Percentiles rank a stretch among this genome's conserved stretches.
These are phyloP conservation scores for Rostrohypoxylon terebratum DNA, from an alignment of 495 filamentous ascomycete species.

Conservation along the genomic window DNA sequence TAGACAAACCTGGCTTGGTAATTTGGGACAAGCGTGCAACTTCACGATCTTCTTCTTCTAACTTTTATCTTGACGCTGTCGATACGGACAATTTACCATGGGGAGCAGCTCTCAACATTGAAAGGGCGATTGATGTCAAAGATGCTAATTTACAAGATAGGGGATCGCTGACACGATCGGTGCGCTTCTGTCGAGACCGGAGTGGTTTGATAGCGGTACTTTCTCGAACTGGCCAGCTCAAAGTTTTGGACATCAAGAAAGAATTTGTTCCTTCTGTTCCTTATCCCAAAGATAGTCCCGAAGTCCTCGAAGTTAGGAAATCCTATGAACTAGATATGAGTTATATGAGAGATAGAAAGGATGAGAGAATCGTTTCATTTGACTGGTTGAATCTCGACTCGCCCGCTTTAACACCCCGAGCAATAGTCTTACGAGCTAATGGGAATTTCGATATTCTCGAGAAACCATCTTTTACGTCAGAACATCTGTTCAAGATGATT, in stretches of 20 bases:
- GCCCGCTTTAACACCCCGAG: constrained; percentile 69
- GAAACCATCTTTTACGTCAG: constrained; percentile 66
- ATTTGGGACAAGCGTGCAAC: constrained; percentile 90
- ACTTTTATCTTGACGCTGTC: constrained; percentile 60
- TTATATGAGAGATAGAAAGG: constrained; percentile 62
- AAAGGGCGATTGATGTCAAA: constrained; percentile 69
- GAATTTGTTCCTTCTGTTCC: constrained; percentile 62
- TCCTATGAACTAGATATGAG: constrained; percentile 66
- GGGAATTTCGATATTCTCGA: constrained; percentile 74
- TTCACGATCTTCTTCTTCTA: constrained; percentile 57
- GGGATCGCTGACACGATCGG: constrained; percentile 73
- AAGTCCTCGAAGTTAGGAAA: constrained; percentile 63
- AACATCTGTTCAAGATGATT: constrained; percentile 62
- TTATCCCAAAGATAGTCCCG: constrained; percentile 58
- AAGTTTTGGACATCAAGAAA: constrained; percentile 74
- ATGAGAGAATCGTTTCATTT: constrained; percentile 81
- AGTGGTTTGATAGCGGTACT: constrained; percentile 79
- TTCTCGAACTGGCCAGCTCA: constrained; percentile 82
- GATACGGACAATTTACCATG: constrained; percentile 63
- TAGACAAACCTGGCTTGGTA: constrained; percentile 76
- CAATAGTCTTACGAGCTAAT: constrained; percentile 75
- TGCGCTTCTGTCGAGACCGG: constrained; percentile 82
- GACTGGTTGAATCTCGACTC: constrained; percentile 80
- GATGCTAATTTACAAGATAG: constrained; percentile 58
- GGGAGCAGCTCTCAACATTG: constrained; percentile 74